Percentiles rank a stretch among this genome's conserved stretches.
Evolutionary conservation across 306 rosid species (phyloP).

Genomic region (Fragaria nilgerrensis): DNA sequence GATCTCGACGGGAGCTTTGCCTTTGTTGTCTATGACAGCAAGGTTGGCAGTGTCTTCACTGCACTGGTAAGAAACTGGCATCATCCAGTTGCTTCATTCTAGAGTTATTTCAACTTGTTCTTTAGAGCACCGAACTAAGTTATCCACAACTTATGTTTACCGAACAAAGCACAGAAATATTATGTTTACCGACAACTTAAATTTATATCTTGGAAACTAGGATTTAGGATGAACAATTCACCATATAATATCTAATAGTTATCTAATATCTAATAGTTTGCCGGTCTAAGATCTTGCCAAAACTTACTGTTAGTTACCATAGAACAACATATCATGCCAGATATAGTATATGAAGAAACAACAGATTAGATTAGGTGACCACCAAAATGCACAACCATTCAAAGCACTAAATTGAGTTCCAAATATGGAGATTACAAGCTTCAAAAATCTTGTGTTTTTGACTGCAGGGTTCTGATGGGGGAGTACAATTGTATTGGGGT

Average conservation of each 20-base stretch:
- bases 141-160: not conserved
- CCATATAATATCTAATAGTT: not conserved
- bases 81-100: not conserved
- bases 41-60: constrained; percentile 71
- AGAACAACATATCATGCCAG: not conserved
- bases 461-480: constrained; percentile 91
- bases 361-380: not conserved
- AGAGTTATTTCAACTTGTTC: not conserved
- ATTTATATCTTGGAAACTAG: too few species aligned
- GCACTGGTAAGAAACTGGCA: constrained; percentile 59
- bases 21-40: constrained; percentile 94
- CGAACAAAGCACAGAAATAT: too few species aligned
- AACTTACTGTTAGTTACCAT: not conserved
- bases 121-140: not conserved
- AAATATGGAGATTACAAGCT: not conserved
- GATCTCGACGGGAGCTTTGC: constrained; percentile 96
- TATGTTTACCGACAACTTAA: too few species aligned
- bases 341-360: not conserved
- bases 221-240: too few species aligned
- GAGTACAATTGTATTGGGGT: constrained; percentile 89
- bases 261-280: too few species aligned
- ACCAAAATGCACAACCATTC: not conserved
- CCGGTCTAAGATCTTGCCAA: too few species aligned
- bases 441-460: not conserved
- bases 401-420: not conserved